Evolutionary conservation across 1,284 basidiomycete species (phyloP).

Genomic region (Cutaneotrichosporon cyanovorans): DNA sequence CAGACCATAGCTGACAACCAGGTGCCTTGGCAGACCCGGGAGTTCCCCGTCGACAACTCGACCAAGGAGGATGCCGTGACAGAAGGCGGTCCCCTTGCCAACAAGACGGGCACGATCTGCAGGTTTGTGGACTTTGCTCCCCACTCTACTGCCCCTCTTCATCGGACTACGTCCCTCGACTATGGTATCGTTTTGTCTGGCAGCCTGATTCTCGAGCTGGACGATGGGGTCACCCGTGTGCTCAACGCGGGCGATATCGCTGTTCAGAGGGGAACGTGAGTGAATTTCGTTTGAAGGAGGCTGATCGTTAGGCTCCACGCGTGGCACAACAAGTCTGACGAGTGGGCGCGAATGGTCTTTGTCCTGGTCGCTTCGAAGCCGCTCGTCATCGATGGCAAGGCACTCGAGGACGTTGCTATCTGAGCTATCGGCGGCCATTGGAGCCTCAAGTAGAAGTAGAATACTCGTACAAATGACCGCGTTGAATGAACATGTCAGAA

Average conservation of each 20-base stretch:
- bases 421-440: no score
- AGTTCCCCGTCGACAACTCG: background rate
- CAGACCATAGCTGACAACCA: background rate
- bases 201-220: background rate
- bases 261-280: background rate
- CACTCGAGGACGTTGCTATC: no score
- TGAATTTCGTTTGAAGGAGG: background rate
- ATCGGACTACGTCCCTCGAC: background rate
- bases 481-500: no score
- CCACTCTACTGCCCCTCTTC: background rate
- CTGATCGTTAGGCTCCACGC: background rate
- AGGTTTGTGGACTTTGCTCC: background rate
- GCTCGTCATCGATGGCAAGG: background rate
- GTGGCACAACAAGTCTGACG: background rate
- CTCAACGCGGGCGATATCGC: background rate
- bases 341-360: background rate
- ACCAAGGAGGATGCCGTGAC: background rate
- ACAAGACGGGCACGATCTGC: background rate
- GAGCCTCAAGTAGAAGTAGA: no score
- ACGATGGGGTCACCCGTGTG: background rate
- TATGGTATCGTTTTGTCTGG: background rate
- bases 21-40: background rate
- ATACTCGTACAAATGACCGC: no score
- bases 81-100: background rate
- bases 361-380: background rate